Evolutionary conservation across 2,329 filamentous ascomycete genomes (phyloP).

Genomic region (Hypoxylon sp.): DNA sequence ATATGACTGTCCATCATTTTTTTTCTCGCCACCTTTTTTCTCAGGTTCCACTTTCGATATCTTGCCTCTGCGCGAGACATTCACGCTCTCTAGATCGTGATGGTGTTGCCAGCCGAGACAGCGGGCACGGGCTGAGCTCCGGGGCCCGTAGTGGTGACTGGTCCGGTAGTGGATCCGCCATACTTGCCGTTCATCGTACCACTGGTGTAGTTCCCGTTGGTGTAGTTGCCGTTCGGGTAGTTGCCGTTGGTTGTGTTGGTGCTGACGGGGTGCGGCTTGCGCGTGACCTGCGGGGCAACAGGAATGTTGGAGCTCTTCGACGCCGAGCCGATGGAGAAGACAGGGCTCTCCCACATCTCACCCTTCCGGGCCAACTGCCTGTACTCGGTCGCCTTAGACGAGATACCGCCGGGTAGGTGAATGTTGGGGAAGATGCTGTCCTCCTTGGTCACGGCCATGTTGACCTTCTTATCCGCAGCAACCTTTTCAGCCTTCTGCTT

Average conservation of each 20-base stretch:
- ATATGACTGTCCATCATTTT: constrained; percentile 1
- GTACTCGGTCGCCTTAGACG: constrained; percentile 93
- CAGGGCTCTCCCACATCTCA: constrained; percentile 91
- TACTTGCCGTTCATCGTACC: constrained; percentile 5
- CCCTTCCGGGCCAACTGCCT: constrained; percentile 86
- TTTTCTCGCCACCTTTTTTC: not conserved
- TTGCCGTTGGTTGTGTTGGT: constrained; percentile 5
- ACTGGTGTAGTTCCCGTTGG: constrained; percentile 20
- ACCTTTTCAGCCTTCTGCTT: constrained; percentile 76
- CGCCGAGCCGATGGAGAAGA: constrained; percentile 87
- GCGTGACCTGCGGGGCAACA: constrained; percentile 57
- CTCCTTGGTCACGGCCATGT: constrained; percentile 83
- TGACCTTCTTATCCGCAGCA: constrained; percentile 75
- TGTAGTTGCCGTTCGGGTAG: constrained; percentile 21
- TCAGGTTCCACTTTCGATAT: not conserved
- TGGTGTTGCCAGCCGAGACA: constrained; percentile 11
- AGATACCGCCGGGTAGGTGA: constrained; percentile 85
- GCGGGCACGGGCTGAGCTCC: not conserved
- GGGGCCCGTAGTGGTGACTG: constrained; percentile 9
- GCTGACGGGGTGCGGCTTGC: constrained; percentile 52
- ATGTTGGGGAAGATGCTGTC: constrained; percentile 91
- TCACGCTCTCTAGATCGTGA: constrained; percentile 26
- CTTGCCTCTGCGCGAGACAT: not conserved
- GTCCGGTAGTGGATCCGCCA: constrained; percentile 3
- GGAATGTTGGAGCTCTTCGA: constrained; percentile 77